Evolutionary conservation across 805 yeast genomes (phyloP).

Genomic region (Zygosaccharomyces kombuchaensis): DNA sequence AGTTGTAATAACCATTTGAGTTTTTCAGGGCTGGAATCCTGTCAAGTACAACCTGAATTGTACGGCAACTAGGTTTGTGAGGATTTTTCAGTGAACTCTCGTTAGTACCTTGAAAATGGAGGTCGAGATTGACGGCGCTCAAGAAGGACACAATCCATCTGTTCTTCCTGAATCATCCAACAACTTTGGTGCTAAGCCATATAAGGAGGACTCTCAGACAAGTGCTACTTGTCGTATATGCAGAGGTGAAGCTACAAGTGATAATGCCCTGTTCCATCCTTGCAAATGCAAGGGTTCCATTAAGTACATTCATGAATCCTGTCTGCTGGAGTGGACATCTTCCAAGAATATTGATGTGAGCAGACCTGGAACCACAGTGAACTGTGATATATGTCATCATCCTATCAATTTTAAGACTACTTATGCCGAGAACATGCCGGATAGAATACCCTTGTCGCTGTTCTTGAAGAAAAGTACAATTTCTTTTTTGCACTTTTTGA

Average conservation of each 20-base stretch:
- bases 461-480: slow-evolving; percentile 40
- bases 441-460: slow-evolving; percentile 50
- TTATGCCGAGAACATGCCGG: slow-evolving; percentile 63
- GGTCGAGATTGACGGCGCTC: slow-evolving; percentile 4
- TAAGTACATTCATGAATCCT: slow-evolving; percentile 87
- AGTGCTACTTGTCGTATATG: slow-evolving; percentile 77
- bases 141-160: neutral
- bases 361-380: slow-evolving; percentile 44
- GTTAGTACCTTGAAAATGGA: neutral
- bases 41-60: neutral
- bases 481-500: slow-evolving; percentile 16
- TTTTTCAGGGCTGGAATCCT: neutral
- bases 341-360: slow-evolving; percentile 32
- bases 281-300: slow-evolving; percentile 94
- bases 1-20: neutral
- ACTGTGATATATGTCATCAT: slow-evolving; percentile 86
- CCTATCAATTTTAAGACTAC: slow-evolving; percentile 64
- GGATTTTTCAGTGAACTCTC: neutral
- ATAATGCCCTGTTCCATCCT: slow-evolving; percentile 82
- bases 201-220: slow-evolving; percentile 3
- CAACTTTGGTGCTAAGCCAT: neutral
- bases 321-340: slow-evolving; percentile 82
- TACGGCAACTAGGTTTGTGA: neutral
- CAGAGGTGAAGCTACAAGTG: slow-evolving; percentile 78
- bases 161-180: neutral